phyloP scores from a whole-genome alignment of 2,329 filamentous ascomycete species.

The Whalleya microplaca region DNA sequence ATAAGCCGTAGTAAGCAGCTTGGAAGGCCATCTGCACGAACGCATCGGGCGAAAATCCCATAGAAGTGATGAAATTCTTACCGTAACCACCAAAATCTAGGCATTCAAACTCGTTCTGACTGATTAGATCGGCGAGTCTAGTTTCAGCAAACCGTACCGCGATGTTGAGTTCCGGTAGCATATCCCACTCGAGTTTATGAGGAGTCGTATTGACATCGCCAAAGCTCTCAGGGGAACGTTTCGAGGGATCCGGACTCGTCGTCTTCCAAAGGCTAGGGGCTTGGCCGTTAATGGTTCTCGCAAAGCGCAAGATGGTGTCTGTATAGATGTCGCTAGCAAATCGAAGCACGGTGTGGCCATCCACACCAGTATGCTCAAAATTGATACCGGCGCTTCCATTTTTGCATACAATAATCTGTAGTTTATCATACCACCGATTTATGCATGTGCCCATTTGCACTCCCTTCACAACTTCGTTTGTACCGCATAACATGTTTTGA shows the following conservation, averaged over 20 bases:
- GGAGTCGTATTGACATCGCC: constrained; percentile 92
- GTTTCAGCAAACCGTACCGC: constrained; percentile 96
- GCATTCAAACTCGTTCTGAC: constrained; percentile 94
- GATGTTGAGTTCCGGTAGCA: constrained; percentile 88
- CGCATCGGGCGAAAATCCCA: constrained; percentile 95
- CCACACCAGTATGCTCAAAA: constrained; percentile 97
- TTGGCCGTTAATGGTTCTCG: constrained; percentile 91
- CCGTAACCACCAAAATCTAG: constrained; percentile 88
- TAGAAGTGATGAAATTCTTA: constrained; percentile 96
- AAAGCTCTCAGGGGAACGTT: constrained; percentile 88
- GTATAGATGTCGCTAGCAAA: constrained; percentile 98
- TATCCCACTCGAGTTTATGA: constrained; percentile 97
- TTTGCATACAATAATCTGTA: constrained; percentile 98
- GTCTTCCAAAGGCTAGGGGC: constrained; percentile 92
- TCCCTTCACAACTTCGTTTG: constrained; percentile 86
- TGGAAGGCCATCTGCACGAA: constrained; percentile 99
- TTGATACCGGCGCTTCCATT: constrained; percentile 99
- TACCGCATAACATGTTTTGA: constrained; percentile 98
- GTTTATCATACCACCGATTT: constrained; percentile 98
- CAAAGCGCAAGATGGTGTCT: constrained; percentile 95
- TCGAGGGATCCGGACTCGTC: constrained; percentile 86
- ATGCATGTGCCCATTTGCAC: constrained; percentile 98
- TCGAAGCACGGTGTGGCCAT: constrained; percentile 93
- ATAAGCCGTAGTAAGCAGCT: constrained; percentile 95
- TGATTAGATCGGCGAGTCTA: constrained; percentile 87